A percentile compares a stretch with the other conserved stretches of the same genome.
These are phyloP conservation scores for Daldinia vernicosa DNA, from an alignment of 495 filamentous ascomycete species.

Conservation along the genomic window DNA sequence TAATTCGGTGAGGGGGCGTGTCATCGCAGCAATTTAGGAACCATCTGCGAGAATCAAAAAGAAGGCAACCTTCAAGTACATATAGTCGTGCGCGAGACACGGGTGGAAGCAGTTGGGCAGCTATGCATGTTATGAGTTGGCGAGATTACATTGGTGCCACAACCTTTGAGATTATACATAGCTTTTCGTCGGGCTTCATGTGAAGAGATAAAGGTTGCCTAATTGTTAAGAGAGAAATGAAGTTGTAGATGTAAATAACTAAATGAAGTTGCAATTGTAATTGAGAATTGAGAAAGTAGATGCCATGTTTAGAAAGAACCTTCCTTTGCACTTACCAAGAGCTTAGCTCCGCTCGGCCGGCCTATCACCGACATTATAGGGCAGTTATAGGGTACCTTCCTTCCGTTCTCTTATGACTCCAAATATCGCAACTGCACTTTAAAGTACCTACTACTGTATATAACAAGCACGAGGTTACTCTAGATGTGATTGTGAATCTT, in stretches of 20 bases:
- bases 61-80: slow-evolving; percentile 40
- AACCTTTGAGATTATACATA: slow-evolving; percentile 16
- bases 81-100: slow-evolving; percentile 35
- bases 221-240: neutral
- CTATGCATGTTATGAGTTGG: slow-evolving; percentile 38
- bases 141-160: slow-evolving; percentile 37
- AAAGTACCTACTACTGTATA: neutral
- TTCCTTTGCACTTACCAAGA: neutral
- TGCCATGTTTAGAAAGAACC: neutral
- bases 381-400: neutral
- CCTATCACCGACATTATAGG: neutral
- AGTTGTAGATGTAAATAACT: slow-evolving; percentile 1
- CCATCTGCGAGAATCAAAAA: slow-evolving; percentile 32
- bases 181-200: slow-evolving; percentile 21
- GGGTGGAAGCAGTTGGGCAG: slow-evolving; percentile 40
- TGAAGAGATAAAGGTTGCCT: slow-evolving; percentile 4
- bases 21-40: slow-evolving; percentile 19
- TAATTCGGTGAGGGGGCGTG: slow-evolving; percentile 29
- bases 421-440: neutral
- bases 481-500: neutral
- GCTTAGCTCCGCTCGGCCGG: neutral
- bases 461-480: neutral
- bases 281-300: neutral
- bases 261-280: neutral
- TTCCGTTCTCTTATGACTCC: too few relatives aligned